phyloP scores from a whole-genome alignment of 1,284 basidiomycete species.

The Filobasidium uniguttulatum region DNA sequence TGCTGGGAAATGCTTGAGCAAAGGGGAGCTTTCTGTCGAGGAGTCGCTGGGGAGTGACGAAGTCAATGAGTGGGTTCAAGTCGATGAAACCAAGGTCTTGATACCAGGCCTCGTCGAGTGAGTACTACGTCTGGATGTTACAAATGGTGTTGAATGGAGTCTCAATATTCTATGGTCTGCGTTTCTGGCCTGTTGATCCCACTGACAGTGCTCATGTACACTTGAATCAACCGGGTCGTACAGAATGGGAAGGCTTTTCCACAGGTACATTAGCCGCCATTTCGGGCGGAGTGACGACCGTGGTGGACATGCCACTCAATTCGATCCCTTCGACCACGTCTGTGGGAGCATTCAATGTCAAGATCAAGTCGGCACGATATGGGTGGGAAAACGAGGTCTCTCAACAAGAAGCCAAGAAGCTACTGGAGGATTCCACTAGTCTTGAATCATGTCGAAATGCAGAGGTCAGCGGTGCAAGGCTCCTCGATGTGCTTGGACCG shows the following conservation, averaged over 20 bases:
- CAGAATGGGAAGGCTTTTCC: slow-evolving; percentile 79
- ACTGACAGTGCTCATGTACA: slow-evolving; percentile 69
- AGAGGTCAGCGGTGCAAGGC: background rate
- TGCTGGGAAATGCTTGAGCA: slow-evolving; percentile 11
- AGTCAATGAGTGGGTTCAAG: slow-evolving; percentile 26
- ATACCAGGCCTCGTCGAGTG: slow-evolving; percentile 78
- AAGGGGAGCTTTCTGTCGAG: background rate
- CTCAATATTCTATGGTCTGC: background rate
- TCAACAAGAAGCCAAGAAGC: slow-evolving; percentile 4
- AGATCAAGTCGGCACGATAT: slow-evolving; percentile 50
- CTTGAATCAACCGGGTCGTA: slow-evolving; percentile 70
- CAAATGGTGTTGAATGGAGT: too few relatives aligned
- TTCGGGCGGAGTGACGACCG: slow-evolving; percentile 76
- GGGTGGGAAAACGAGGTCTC: slow-evolving; percentile 28
- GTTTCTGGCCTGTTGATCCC: background rate
- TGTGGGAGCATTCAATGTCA: slow-evolving; percentile 53
- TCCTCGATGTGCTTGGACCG: slow-evolving; percentile 8
- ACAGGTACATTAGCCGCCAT: slow-evolving; percentile 77
- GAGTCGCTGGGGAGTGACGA: background rate
- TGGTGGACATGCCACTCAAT: slow-evolving; percentile 92
- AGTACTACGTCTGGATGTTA: slow-evolving; percentile 27
- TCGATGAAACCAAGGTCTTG: slow-evolving; percentile 38
- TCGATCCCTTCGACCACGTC: slow-evolving; percentile 89
- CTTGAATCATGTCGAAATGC: slow-evolving; percentile 1
- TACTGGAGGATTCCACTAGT: background rate